Percentiles rank a stretch among this genome's conserved stretches.
phyloP scores from a whole-genome alignment of 192 early-diverging fungal genomes.

The Pecoramyces ruminantium region DNA sequence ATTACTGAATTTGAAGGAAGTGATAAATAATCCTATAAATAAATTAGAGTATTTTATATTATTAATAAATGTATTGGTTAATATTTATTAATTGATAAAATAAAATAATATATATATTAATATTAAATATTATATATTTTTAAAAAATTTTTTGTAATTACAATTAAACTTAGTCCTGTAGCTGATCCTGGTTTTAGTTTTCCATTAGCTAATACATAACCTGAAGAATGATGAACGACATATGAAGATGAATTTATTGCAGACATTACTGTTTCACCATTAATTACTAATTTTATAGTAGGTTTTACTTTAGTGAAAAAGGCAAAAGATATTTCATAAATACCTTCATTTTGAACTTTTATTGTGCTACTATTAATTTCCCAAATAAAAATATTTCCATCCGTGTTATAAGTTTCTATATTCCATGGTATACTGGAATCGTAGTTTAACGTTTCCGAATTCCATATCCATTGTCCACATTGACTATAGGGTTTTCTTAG shows the following conservation, averaged over 20 bases:
- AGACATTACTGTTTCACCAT: constrained; percentile 5
- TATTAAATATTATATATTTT: too few species aligned
- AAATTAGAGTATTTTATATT: too few species aligned
- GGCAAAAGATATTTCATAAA: constrained; percentile 27
- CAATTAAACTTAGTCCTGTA: too few species aligned
- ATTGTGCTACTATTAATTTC: constrained; percentile 10
- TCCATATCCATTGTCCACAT: constrained; percentile 29
- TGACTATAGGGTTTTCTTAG: constrained; percentile 15
- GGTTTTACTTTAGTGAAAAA: constrained; percentile 23
- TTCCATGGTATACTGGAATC: constrained; percentile 25
- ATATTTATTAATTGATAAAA: too few species aligned
- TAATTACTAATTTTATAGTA: constrained; percentile 26
- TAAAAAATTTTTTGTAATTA: too few species aligned
- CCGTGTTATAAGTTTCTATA: constrained; percentile 22
- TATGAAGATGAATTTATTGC: too few species aligned
- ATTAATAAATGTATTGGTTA: too few species aligned
- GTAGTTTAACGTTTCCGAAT: constrained; percentile 13
- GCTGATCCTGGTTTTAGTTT: too few species aligned
- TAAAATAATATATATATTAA: too few species aligned
- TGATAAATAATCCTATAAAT: not conserved
- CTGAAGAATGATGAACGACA: too few species aligned
- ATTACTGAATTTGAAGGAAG: not conserved
- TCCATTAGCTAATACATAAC: too few species aligned
- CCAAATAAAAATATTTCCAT: constrained; percentile 27
- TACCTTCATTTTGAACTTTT: constrained; percentile 15